Conservation (phyloP, 2,329 filamentous ascomycete genomes). For the Hortaea sp. region DNA sequence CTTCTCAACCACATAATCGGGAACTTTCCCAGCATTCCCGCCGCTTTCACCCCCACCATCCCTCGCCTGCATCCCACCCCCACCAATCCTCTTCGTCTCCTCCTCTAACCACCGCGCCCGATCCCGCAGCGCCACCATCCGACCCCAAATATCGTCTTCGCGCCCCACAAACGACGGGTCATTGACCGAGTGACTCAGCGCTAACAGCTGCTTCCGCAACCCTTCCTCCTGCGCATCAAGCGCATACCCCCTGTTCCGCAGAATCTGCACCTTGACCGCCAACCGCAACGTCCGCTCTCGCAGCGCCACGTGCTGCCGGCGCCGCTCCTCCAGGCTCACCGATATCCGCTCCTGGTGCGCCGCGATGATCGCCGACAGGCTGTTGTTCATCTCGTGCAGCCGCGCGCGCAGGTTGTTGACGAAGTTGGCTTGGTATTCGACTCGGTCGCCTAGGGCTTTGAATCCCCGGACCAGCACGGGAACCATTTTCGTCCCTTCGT, state of each 20-base stretch:
- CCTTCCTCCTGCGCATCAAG: constrained; percentile 72
- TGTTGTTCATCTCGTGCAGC: constrained; percentile 70
- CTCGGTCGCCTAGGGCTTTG: constrained; percentile 57
- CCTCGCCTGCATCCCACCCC: constrained; percentile 30
- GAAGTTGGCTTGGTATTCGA: constrained; percentile 61
- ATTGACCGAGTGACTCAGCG: constrained; percentile 58
- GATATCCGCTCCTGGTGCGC: constrained; percentile 68
- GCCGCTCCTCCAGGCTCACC: constrained; percentile 62
- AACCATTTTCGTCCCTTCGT: constrained; percentile 43
- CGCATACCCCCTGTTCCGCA: constrained; percentile 72
- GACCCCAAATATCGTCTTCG: constrained; percentile 78
- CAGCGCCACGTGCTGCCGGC: constrained; percentile 61
- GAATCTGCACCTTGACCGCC: constrained; percentile 68
- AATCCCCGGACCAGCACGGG: constrained; percentile 70
- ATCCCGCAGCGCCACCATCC: constrained; percentile 64
- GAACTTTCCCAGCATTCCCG: constrained; percentile 44
- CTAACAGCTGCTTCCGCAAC: constrained; percentile 59
- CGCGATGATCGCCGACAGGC: constrained; percentile 60
- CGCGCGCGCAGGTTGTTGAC: constrained; percentile 60
- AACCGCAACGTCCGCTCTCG: constrained; percentile 64
- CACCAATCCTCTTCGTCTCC: constrained; percentile 60
- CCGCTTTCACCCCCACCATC: constrained; percentile 36
- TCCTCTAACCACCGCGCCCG: constrained; percentile 62
- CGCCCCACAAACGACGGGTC: constrained; percentile 66
- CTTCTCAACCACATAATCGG: constrained; percentile 60